These are phyloP conservation scores for Hyphodiscus sp. DNA, from an alignment of 2,329 filamentous ascomycete genomes.

Conservation along the genomic window DNA sequence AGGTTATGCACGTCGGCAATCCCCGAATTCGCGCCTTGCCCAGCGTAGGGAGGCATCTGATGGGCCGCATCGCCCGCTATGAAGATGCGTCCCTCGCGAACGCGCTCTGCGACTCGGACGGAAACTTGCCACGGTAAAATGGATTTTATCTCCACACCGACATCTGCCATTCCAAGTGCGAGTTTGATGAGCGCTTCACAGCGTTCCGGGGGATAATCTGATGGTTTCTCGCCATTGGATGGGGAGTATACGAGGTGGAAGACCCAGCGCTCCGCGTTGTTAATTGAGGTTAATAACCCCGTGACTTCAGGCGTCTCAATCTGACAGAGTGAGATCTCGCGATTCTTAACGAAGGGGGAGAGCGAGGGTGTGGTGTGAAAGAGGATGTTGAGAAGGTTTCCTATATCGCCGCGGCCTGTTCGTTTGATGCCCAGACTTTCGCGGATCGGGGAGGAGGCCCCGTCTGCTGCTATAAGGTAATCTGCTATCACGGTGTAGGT, in stretches of 20 bases:
- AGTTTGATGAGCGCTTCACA: conserved; percentile 22
- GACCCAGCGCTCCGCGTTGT: conserved; percentile 25
- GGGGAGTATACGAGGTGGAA: conserved; percentile 25
- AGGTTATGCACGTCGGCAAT: conserved; percentile 37
- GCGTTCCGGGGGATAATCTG: conserved; percentile 17
- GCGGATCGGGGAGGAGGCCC: conserved; percentile 27
- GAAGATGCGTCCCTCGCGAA: conserved; percentile 26
- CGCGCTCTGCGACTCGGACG: conserved; percentile 23
- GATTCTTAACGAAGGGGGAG: conserved; percentile 23
- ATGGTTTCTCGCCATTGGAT: conserved; percentile 15
- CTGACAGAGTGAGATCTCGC: conserved; percentile 31
- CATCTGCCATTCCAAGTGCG: conserved; percentile 27
- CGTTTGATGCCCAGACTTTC: conserved; percentile 25
- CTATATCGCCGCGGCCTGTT: conserved; percentile 28
- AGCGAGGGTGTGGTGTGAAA: conserved; percentile 27
- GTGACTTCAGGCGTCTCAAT: conserved; percentile 21
- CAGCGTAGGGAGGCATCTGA: conserved; percentile 39
- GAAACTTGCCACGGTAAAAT: conserved; percentile 30
- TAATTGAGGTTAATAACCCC: conserved; percentile 22
- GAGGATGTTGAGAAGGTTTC: conserved; percentile 31
- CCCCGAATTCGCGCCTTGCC: conserved; percentile 35
- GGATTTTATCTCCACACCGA: conserved; percentile 30
- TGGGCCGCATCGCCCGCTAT: conserved; percentile 37
- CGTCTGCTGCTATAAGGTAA: conserved; percentile 36
- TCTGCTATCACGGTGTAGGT: conserved; percentile 23